Base-by-base conservation (phyloP, 345 rosid genomes). In the Gossypium anomalum region DNA sequence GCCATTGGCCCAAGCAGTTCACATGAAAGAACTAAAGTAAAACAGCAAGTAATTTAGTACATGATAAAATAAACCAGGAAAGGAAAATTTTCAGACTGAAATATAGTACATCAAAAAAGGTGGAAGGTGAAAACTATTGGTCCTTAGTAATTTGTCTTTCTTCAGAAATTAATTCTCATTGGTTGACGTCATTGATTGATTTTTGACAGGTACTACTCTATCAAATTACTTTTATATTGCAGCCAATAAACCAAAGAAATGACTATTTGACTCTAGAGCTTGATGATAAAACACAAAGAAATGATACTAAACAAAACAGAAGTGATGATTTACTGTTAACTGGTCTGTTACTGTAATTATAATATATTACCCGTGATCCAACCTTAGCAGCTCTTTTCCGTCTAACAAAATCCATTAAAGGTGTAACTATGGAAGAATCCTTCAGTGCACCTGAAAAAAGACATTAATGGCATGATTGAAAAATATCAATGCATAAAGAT, bases 301-400 rank as follows among this genome's bases (percentile, higher is more conserved):
- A 51, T 27, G 15, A 51, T 9, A 3, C 44, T 34, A 4, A 69
- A 69, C 16, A 49, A 52, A 52, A 52, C 14, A 49, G 8, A 4
- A 3, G 23, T 51, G 15, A 51, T 52, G 23, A 51, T 51, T 69
- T 51, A 16, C 44, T 17, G 25, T 27, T 22, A 29, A 67, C 22
- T 7, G 5, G 15, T 15, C 9, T 1, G 25, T 7, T 41, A 57
- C 16, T 59, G n/a, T 14, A 16, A 23, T 22, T 38, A 23, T 23
- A 63, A 60, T 22, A 56, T 17, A 9, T 51, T 68, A 88, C 89
- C 89, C 82, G 79, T 43, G 89, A 78, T 77, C 82, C 85, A 59
- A 69, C 80, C 81, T 79, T 80, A 20, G 89, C 78, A 74, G 88
- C 86, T 81, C 92, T 85, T 83, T 84, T 90, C 75, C 84, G 87